Evolutionary conservation across 2,329 filamentous ascomycete genomes (phyloP).

Genomic region (Diaporthe vexans): DNA sequence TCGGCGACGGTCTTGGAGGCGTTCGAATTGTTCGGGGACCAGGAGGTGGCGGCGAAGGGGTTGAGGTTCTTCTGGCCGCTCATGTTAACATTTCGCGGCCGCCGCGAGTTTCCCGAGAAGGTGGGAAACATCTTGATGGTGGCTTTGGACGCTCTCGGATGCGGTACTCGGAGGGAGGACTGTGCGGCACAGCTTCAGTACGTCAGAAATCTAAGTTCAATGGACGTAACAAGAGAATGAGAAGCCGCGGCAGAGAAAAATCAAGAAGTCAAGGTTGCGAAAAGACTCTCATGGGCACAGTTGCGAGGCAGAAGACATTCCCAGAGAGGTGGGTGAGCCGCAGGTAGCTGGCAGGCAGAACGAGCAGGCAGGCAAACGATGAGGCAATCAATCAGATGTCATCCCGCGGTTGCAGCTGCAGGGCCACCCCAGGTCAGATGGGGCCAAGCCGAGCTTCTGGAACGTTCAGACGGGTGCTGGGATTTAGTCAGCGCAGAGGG

Average conservation of each 20-base stretch:
- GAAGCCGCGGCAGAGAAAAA: neutral
- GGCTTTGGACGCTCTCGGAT: neutral
- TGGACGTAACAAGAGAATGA: neutral
- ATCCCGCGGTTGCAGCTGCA: neutral
- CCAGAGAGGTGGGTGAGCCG: neutral
- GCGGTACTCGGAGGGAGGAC: neutral
- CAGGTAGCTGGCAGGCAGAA: conserved; percentile 8
- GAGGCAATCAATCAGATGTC: conserved; percentile 21
- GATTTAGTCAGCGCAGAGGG: conserved; percentile 36
- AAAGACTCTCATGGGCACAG: neutral
- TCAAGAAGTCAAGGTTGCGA: neutral
- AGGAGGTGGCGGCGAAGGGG: conserved; percentile 78
- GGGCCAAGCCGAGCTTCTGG: conserved; percentile 41
- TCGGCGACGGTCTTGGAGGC: conserved; percentile 84
- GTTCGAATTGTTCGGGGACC: conserved; percentile 70
- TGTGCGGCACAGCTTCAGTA: neutral
- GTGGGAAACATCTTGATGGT: conserved; percentile 82
- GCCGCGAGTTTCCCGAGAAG: conserved; percentile 89
- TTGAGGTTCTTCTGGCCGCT: conserved; percentile 83
- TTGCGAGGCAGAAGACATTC: too few species aligned
- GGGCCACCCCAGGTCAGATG: conserved; percentile 3
- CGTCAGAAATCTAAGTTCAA: neutral
- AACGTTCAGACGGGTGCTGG: conserved; percentile 43
- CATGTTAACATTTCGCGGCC: conserved; percentile 92
- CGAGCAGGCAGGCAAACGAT: conserved; percentile 21